Percentiles rank a stretch among this genome's conserved stretches.
These are phyloP conservation scores for Neospora caninum DNA, from an alignment of 169 alveolate species.

Conservation along the genomic window DNA sequence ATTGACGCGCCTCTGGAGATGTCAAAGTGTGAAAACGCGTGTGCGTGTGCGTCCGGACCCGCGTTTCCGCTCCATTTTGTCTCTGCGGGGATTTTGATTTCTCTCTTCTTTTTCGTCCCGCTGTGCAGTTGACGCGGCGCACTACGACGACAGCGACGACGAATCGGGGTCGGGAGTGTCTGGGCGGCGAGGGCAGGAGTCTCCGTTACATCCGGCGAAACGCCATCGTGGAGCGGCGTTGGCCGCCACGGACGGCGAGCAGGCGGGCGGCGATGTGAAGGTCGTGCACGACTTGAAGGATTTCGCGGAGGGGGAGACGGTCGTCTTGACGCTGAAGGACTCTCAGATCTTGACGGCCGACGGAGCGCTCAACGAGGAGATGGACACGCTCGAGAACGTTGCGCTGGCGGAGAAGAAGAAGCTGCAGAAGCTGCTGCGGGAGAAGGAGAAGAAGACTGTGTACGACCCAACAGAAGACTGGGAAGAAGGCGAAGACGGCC, in stretches of 20 bases:
- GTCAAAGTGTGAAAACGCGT: neutral
- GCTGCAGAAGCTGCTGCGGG: constrained; percentile 18
- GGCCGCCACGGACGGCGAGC: neutral
- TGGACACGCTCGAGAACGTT: constrained; percentile 41
- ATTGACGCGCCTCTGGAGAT: neutral
- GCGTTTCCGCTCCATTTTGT: neutral
- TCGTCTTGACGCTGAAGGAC: constrained; percentile 57
- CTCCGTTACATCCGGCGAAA: neutral
- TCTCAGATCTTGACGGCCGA: constrained; percentile 32
- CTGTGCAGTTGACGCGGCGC: neutral
- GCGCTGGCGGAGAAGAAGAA: constrained; percentile 1
- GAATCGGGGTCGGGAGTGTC: neutral
- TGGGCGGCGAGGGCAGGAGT: neutral
- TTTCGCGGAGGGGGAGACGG: constrained; percentile 54
- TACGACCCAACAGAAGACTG: constrained; percentile 56
- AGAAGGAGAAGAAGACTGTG: constrained; percentile 37
- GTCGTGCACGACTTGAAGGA: constrained; percentile 56
- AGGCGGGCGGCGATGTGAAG: constrained; percentile 2
- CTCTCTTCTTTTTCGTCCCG: neutral
- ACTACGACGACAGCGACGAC: constrained; percentile 39
- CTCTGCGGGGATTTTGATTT: neutral
- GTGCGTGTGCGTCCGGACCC: neutral
- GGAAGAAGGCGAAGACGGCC: constrained; percentile 54
- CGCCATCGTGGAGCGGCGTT: neutral
- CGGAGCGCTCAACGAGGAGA: constrained; percentile 45